Conservation (phyloP, 768 basidiomycete species). For the Russula brevipes region DNA sequence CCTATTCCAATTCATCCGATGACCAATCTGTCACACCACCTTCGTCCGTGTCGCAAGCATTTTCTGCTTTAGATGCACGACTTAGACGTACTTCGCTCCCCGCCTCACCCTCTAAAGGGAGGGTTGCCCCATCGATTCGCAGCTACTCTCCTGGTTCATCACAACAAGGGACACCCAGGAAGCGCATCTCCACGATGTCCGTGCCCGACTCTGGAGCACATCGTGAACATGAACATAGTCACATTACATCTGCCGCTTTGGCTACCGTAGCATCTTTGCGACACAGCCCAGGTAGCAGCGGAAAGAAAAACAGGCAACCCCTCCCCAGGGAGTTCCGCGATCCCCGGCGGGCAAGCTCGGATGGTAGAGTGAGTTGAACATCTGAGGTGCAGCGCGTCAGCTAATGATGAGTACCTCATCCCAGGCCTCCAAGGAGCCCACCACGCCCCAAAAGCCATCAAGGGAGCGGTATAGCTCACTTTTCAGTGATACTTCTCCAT, state of each 20-base stretch:
- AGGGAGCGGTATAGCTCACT: constrained; percentile 24
- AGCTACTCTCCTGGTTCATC: constrained; percentile 39
- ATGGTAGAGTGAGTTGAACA: constrained; percentile 38
- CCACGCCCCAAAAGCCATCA: constrained; percentile 22
- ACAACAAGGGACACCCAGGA: constrained; percentile 36
- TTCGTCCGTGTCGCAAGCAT: constrained; percentile 26
- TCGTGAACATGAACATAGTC: constrained; percentile 31
- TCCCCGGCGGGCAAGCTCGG: constrained; percentile 34
- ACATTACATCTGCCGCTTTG: constrained; percentile 53
- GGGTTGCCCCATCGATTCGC: constrained; percentile 22
- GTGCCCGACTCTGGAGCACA: constrained; percentile 26
- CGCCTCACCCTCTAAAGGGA: constrained; percentile 38
- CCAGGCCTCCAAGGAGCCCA: constrained; percentile 21
- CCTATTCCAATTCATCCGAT: constrained; percentile 34
- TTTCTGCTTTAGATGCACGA: constrained; percentile 31
- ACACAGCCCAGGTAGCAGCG: constrained; percentile 42
- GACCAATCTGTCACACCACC: constrained; percentile 39
- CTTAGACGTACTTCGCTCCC: constrained; percentile 47
- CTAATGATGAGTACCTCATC: background rate
- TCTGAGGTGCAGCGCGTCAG: background rate
- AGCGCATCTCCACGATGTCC: constrained; percentile 39
- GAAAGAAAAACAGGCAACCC: constrained; percentile 43
- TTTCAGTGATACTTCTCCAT: constrained; percentile 20
- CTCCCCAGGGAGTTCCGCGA: constrained; percentile 48
- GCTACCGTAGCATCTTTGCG: constrained; percentile 56